These are phyloP conservation scores for Penicillium argentinense DNA, from an alignment of 495 filamentous ascomycete genomes.

Conservation along the genomic window DNA sequence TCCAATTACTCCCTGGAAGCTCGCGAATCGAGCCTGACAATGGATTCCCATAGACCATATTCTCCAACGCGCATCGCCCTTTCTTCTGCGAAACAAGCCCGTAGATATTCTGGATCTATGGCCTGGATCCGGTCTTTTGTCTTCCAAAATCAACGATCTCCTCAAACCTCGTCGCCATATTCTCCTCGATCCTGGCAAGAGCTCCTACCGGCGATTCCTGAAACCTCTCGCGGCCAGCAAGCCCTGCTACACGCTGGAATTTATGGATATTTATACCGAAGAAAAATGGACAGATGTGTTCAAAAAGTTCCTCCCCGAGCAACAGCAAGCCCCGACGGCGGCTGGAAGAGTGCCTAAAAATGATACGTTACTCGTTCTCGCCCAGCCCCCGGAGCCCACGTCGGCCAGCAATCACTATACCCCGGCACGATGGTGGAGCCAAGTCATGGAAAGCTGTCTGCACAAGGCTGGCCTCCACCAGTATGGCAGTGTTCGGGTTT, in stretches of 20 bases:
- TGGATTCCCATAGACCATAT: conserved; percentile 42
- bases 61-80: conserved; percentile 54
- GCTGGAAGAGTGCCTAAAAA: conserved; percentile 47
- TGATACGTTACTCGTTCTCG: conserved; percentile 65
- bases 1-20: neutral
- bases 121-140: conserved; percentile 75
- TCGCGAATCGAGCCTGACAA: neutral
- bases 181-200: conserved; percentile 65
- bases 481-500: conserved; percentile 65
- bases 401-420: conserved; percentile 41
- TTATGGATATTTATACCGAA: conserved; percentile 44
- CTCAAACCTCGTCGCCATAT: conserved; percentile 78
- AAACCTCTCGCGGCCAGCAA: conserved; percentile 58
- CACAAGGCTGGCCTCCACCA: conserved; percentile 26
- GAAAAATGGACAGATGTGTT: conserved; percentile 51
- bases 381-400: conserved; percentile 45
- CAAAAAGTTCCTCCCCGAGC: conserved; percentile 39
- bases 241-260: conserved; percentile 52
- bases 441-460: conserved; percentile 32
- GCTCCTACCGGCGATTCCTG: conserved; percentile 56
- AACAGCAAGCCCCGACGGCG: conserved; percentile 18
- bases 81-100: conserved; percentile 60
- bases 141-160: conserved; percentile 67
- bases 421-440: conserved; percentile 34
- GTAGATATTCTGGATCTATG: conserved; percentile 84